Evolutionary conservation across 495 filamentous ascomycete genomes (phyloP).

Genomic region (Neurospora sp.): DNA sequence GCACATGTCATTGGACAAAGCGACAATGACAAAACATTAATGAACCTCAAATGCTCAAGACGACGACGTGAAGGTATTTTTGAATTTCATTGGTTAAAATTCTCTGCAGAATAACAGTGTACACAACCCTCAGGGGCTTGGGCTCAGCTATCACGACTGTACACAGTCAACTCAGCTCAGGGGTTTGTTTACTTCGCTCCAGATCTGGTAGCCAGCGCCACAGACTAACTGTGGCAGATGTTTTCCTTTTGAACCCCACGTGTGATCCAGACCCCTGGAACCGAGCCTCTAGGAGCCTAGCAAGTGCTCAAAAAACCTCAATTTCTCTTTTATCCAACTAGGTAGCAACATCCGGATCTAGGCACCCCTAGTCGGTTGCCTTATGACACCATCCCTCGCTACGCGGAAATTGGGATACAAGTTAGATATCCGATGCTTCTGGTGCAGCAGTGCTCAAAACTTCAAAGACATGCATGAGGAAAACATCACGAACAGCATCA

Average conservation of each 20-base stretch:
- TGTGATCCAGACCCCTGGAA: not conserved
- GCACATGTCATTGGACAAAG: not conserved
- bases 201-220: not conserved
- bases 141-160: not conserved
- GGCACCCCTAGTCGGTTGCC: not conserved
- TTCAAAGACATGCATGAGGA: not conserved
- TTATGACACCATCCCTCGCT: not conserved
- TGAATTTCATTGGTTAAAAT: not conserved
- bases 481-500: not conserved
- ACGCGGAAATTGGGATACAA: not conserved
- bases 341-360: not conserved
- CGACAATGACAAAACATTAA: not conserved
- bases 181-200: not conserved
- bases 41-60: not conserved
- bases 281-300: not conserved
- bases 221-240: not conserved
- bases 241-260: not conserved
- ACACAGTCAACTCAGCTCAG: not conserved
- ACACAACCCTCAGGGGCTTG: not conserved
- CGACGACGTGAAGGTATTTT: not conserved
- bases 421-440: not conserved
- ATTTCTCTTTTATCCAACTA: not conserved
- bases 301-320: not conserved
- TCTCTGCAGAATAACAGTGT: not conserved
- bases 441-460: not conserved